These are phyloP conservation scores for Wallacemonas collosoma DNA, from an alignment of 208 protist genomes.

Conservation along the genomic window DNA sequence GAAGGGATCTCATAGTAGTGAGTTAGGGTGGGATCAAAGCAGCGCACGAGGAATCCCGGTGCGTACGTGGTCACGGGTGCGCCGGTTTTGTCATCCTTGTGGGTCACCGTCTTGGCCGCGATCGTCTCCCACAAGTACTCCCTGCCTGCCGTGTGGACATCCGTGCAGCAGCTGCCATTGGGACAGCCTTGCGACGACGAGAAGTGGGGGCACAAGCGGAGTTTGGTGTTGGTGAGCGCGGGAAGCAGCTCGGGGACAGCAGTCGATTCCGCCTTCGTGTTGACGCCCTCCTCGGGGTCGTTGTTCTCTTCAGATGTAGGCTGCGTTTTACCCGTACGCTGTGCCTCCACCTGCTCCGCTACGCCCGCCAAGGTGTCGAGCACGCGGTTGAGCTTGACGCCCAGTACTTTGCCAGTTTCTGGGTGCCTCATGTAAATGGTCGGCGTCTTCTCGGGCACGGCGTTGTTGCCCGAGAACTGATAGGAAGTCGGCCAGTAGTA, in stretches of 20 bases:
- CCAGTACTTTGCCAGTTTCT: constrained; percentile 39
- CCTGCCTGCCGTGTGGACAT: constrained; percentile 71
- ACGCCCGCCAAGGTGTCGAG: constrained; percentile 59
- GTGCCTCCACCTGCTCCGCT: constrained; percentile 35
- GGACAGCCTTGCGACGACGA: constrained; percentile 50
- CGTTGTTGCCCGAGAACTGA: constrained; percentile 66
- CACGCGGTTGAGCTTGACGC: constrained; percentile 71
- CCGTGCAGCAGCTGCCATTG: constrained; percentile 64
- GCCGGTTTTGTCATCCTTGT: constrained; percentile 25
- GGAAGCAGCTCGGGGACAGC: constrained; percentile 15
- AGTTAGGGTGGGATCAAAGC: constrained; percentile 69
- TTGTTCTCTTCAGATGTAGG: constrained; percentile 3
- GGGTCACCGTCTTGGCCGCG: constrained; percentile 27
- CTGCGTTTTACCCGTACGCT: neutral
- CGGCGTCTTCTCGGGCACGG: constrained; percentile 69
- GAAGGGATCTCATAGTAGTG: constrained; percentile 76
- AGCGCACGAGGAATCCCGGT: constrained; percentile 65
- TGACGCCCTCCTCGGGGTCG: constrained; percentile 14
- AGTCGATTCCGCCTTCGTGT: constrained; percentile 14
- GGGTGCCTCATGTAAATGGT: constrained; percentile 54
- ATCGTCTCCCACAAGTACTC: constrained; percentile 81
- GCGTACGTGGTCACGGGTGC: constrained; percentile 41
- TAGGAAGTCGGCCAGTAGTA: constrained; percentile 53
- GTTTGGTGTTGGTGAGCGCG: constrained; percentile 38
- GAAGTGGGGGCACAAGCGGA: constrained; percentile 58